A percentile compares a stretch with the other conserved stretches of the same genome.
phyloP scores from a whole-genome alignment of 257 asterid species.

The Ligustrum vulgare region DNA sequence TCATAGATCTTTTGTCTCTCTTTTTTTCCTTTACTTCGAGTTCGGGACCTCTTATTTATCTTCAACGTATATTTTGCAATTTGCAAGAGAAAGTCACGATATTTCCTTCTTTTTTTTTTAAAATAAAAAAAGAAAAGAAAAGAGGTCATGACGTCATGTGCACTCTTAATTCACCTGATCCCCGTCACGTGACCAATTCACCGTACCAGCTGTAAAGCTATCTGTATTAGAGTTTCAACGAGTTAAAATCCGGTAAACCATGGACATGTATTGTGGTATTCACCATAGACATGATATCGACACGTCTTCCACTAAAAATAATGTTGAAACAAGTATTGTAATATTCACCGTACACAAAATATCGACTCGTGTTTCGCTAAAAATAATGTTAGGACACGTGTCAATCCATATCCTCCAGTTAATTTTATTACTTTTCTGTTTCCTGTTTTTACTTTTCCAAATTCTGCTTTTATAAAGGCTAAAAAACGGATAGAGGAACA shows the following conservation, averaged over 20 bases:
- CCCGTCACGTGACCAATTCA: conserved; percentile 16
- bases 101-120: background rate
- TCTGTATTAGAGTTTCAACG: conserved; percentile 1
- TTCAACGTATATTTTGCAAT: background rate
- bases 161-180: conserved; percentile 5
- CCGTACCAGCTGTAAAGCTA: conserved; percentile 18
- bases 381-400: no score
- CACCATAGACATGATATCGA: no score
- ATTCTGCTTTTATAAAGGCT: conserved; percentile 5
- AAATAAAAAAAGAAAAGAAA: background rate
- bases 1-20: no score
- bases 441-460: background rate
- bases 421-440: background rate
- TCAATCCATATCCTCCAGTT: no score
- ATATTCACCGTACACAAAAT: no score
- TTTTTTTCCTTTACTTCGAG: no score
- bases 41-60: background rate
- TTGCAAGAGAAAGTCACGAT: background rate
- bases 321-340: no score
- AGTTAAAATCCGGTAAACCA: conserved; percentile 5
- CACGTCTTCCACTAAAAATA: no score
- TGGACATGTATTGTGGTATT: no score
- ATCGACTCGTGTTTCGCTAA: no score
- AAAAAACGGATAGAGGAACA: conserved; percentile 13
- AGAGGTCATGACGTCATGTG: background rate